Base-by-base conservation (phyloP, 1,284 basidiomycete genomes). In the Meira nashicola region DNA sequence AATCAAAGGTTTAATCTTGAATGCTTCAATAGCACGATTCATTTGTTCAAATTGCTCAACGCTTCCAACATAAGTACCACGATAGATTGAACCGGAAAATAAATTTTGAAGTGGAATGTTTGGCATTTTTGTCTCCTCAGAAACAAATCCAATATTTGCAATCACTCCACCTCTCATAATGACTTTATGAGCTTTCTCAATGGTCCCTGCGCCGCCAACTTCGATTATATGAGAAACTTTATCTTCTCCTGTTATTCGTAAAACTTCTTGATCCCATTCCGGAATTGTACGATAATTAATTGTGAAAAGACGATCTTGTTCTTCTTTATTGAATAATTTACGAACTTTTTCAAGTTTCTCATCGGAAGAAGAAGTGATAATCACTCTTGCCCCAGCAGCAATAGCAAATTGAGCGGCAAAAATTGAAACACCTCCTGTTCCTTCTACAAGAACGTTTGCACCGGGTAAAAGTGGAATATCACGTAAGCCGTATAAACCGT, bases 351-450 rank as follows among this genome's bases (percentile, higher is more conserved):
- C 67, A 21, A 81, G 73, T 73, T 87, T 87, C 38, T 83, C 81
- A 63, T 86, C 84, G 0, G 84, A 84, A 0, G 84, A 86, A 0
- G 84, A 86, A 0, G 84, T 86, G 23, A 81, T 80, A 59, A 87
- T 85, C n/a, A 84, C 84, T 3, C 74, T 82, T 1, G 85, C 85
- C 12, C 86, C 85, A 0, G 82, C 80, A 0, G 83, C 84, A 19
- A 83, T 78, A 0, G 84, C 85, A 46, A 87, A 78, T 71, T 86
- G 85, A 49, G 80, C 79, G 68, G 25, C 76, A 83, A 67, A 83
- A 82, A 83, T 81, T 2, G 83, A 84, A 14, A 86, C 84, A 39
- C 84, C 85, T 4, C 85, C 85, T 0, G 84, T 85, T 6, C 85
- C 85, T 19, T 83, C 79, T 11, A 84, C 80, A 15, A 86, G 79